A percentile compares a stretch with the other conserved stretches of the same genome.
Conservation (phyloP, 106 monocot species). For the Amphibolis antarctica region DNA sequence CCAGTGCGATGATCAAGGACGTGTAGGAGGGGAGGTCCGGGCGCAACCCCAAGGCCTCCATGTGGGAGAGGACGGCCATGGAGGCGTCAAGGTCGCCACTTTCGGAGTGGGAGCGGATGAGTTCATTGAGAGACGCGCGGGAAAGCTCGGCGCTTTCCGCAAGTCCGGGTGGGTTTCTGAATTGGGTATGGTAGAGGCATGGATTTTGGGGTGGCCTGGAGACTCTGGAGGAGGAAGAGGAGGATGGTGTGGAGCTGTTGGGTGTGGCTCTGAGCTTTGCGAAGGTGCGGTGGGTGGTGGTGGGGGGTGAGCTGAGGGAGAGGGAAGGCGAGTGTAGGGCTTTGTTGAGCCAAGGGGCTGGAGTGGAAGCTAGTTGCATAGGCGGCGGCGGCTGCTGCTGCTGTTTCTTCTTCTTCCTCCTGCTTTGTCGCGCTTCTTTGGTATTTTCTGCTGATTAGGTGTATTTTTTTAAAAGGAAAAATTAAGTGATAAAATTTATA, state of each 20-base stretch:
- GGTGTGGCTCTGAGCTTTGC: background rate
- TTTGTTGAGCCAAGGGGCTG: background rate
- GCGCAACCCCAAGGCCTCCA: slow-evolving; percentile 43
- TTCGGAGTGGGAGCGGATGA: slow-evolving; percentile 31
- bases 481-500: too few species aligned
- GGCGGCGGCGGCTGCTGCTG: too few species aligned
- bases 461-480: too few species aligned
- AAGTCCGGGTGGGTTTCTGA: background rate
- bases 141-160: slow-evolving; percentile 27
- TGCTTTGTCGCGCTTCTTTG: too few species aligned
- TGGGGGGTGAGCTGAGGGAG: background rate
- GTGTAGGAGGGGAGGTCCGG: slow-evolving; percentile 35
- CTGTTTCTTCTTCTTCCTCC: too few species aligned
- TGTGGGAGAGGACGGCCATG: slow-evolving; percentile 33
- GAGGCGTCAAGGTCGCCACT: slow-evolving; percentile 31
- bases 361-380: background rate
- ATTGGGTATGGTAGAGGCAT: background rate
- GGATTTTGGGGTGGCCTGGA: background rate
- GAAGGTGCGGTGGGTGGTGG: background rate
- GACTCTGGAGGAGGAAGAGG: too few species aligned
- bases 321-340: background rate
- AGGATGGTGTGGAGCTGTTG: background rate
- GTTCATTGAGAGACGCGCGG: slow-evolving; percentile 32
- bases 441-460: too few species aligned
- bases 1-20: slow-evolving; percentile 34